These are phyloP conservation scores for Decorospora gaudefroyi DNA, from an alignment of 2,329 filamentous ascomycete species.

Conservation along the genomic window DNA sequence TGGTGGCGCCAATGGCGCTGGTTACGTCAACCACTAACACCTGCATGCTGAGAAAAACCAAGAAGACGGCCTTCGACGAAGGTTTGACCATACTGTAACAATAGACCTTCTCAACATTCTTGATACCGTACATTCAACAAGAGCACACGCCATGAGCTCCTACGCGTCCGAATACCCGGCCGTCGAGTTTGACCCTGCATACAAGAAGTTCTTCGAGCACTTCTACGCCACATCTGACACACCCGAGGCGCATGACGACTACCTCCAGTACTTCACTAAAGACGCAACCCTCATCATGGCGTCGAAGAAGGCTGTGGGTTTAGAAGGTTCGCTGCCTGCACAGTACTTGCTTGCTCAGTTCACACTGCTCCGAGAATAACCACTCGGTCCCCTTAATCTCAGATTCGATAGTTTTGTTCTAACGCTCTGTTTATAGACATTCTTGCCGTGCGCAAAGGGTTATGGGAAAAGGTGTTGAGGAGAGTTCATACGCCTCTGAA, in stretches of 20 bases:
- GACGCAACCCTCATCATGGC: slow-evolving; percentile 60
- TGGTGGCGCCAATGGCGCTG: neutral
- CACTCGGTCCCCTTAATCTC: neutral
- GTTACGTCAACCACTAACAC: slow-evolving; percentile 11
- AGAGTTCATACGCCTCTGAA: slow-evolving; percentile 54
- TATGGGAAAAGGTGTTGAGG: slow-evolving; percentile 59
- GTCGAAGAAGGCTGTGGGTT: slow-evolving; percentile 52
- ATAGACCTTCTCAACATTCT: slow-evolving; percentile 2
- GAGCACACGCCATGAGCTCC: slow-evolving; percentile 27
- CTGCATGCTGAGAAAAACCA: neutral
- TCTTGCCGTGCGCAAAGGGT: slow-evolving; percentile 54
- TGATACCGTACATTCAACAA: slow-evolving; percentile 1
- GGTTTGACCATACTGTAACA: slow-evolving; percentile 5
- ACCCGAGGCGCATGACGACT: slow-evolving; percentile 55
- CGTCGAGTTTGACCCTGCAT: slow-evolving; percentile 48
- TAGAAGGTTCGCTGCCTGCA: slow-evolving; percentile 47
- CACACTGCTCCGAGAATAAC: neutral
- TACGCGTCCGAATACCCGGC: slow-evolving; percentile 46
- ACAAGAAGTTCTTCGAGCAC: slow-evolving; percentile 52
- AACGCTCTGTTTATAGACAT: slow-evolving; percentile 50
- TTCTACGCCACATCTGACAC: slow-evolving; percentile 56
- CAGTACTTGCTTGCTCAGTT: slow-evolving; percentile 6
- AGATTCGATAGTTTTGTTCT: neutral
- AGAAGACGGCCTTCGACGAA: slow-evolving; percentile 6
- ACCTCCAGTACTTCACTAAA: slow-evolving; percentile 54